These are phyloP conservation scores for Chalaropsis ovoidea DNA, from an alignment of 2,329 filamentous ascomycete genomes.

Conservation along the genomic window DNA sequence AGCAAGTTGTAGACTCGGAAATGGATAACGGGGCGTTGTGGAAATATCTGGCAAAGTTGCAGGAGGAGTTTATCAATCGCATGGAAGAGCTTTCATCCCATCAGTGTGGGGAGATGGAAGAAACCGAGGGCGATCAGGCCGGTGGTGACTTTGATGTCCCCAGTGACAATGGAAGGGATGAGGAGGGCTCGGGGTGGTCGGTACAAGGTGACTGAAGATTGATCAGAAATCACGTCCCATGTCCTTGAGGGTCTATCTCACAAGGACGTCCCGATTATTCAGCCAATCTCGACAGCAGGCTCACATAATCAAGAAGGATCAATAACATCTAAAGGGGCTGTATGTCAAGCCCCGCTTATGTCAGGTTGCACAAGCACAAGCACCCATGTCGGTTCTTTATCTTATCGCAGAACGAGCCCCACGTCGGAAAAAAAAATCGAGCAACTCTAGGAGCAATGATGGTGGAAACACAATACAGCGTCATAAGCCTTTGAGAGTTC, in stretches of 20 bases:
- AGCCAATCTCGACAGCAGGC: no score
- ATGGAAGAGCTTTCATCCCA: conserved; percentile 27
- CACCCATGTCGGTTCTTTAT: conserved; percentile 18
- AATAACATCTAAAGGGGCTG: not conserved
- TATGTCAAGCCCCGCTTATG: conserved; percentile 1
- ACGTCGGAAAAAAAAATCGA: conserved; percentile 21
- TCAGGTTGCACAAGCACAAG: conserved; percentile 1
- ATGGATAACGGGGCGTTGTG: conserved; percentile 55
- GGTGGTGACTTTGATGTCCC: no score
- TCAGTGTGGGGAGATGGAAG: conserved; percentile 46
- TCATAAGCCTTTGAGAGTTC: not conserved
- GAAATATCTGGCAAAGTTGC: conserved; percentile 55
- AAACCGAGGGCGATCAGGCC: no score
- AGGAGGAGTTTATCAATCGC: conserved; percentile 57
- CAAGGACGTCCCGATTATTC: no score
- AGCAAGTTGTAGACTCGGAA: conserved; percentile 54
- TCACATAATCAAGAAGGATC: not conserved
- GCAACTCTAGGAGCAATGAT: not conserved
- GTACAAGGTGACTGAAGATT: no score
- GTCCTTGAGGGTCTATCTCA: no score
- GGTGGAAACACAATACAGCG: not conserved
- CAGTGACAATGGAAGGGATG: no score
- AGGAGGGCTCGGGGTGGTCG: no score
- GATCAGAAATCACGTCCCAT: no score
- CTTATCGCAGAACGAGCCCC: conserved; percentile 13